phyloP scores from a whole-genome alignment of 2,329 filamentous ascomycete genomes.

The Dactylellina haptotyla region DNA sequence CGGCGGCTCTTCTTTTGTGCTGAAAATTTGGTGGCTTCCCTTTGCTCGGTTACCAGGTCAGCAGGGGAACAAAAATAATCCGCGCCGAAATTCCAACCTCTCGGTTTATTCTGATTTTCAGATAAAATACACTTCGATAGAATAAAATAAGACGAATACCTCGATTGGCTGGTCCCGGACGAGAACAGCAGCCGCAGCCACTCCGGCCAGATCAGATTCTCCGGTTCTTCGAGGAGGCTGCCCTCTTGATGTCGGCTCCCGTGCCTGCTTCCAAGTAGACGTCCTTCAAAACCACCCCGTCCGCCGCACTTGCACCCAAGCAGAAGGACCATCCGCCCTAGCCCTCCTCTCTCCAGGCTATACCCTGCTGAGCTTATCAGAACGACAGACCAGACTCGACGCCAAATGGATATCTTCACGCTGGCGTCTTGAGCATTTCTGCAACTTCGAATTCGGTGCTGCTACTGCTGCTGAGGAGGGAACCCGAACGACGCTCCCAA shows the following conservation, averaged over 20 bases:
- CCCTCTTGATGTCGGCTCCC: constrained; percentile 25
- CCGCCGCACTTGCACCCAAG: constrained; percentile 27
- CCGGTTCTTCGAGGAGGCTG: neutral
- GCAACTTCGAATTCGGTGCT: constrained; percentile 6
- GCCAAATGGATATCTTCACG: constrained; percentile 9
- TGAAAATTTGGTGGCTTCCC: constrained; percentile 32
- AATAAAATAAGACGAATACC: neutral
- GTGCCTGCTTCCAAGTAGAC: constrained; percentile 14
- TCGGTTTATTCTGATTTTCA: neutral
- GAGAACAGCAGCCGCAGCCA: too few species aligned
- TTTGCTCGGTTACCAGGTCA: constrained; percentile 39
- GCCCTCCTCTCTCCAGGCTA: neutral
- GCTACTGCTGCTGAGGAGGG: constrained; percentile 14
- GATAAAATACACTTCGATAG: neutral
- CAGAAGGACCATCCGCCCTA: constrained; percentile 34
- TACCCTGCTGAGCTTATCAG: constrained; percentile 10
- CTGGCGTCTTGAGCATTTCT: constrained; percentile 19
- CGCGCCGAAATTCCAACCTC: constrained; percentile 47
- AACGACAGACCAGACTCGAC: neutral
- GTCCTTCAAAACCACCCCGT: neutral
- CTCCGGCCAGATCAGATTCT: neutral
- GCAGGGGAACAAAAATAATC: constrained; percentile 16
- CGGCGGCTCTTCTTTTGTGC: constrained; percentile 13
- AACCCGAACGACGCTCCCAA: neutral
- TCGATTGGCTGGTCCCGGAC: constrained; percentile 48